A percentile compares a stretch with the other conserved stretches of the same genome.
These are phyloP conservation scores for Boletus holoroseus DNA, from an alignment of 1,284 basidiomycete genomes.

Conservation along the genomic window DNA sequence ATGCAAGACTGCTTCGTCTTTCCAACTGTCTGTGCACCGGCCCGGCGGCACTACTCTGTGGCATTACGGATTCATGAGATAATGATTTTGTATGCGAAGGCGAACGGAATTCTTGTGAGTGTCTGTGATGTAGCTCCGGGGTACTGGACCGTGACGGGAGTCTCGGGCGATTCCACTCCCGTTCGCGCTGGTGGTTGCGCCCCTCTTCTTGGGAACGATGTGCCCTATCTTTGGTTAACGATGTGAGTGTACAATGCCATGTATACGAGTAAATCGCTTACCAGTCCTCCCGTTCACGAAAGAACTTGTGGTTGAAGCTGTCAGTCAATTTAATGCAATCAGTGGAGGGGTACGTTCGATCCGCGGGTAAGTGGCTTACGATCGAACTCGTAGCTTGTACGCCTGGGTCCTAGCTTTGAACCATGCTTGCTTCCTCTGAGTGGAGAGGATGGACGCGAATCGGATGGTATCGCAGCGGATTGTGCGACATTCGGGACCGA, in stretches of 20 bases:
- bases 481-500: slow-evolving; percentile 6
- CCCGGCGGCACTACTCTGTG: slow-evolving; percentile 24
- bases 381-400: slow-evolving; percentile 15
- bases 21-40: slow-evolving; percentile 18
- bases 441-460: slow-evolving; percentile 16
- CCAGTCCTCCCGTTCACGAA: slow-evolving; percentile 12
- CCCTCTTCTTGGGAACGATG: slow-evolving; percentile 24
- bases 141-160: slow-evolving; percentile 22
- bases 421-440: slow-evolving; percentile 4
- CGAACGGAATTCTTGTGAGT: slow-evolving; percentile 24
- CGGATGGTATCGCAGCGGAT: slow-evolving; percentile 7
- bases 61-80: slow-evolving; percentile 21
- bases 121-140: slow-evolving; percentile 31
- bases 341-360: background rate
- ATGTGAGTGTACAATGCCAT: slow-evolving; percentile 9
- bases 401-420: slow-evolving; percentile 7
- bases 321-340: slow-evolving; percentile 1
- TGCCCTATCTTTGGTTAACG: slow-evolving; percentile 10
- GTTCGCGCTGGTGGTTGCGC: slow-evolving; percentile 33
- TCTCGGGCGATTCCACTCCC: slow-evolving; percentile 36
- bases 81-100: slow-evolving; percentile 25
- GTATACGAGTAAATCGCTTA: slow-evolving; percentile 9
- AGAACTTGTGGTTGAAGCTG: slow-evolving; percentile 19
- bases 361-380: slow-evolving; percentile 15
- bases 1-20: slow-evolving; percentile 35